Base-by-base conservation (phyloP, 2,329 filamentous ascomycete genomes). In the Metarhizium sp. region DNA sequence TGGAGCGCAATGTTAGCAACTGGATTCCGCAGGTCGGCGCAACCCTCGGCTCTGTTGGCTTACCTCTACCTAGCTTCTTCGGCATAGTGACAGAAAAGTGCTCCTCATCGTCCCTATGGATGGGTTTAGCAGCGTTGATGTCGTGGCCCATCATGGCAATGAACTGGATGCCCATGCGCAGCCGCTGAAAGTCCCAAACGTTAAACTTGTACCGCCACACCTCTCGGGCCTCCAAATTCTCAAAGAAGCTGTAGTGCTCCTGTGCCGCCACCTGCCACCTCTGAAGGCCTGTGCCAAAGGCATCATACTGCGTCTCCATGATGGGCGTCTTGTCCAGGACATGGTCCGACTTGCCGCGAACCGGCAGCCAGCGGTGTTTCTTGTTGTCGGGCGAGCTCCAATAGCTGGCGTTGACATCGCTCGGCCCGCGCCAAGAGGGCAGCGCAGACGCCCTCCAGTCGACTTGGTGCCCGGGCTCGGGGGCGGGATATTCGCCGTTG, bases 151-250 rank as follows among this genome's bases (percentile, higher is more conserved):
- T 73, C 52, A 83, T 73, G 46, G 75, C 77, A 46, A 78, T 69
- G 59, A 84, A 78, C 60, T 81, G 78, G 32, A 78, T 75, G 51
- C 77, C 80, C 61, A 80, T 73, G 30, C 78, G 71, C 52, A 71
- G 69, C 36, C 74, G 77, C n/a, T 77, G 72, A 48, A 78, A 78
- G 54, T 77, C 73, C 68, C 76, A 78, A 34, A 67, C 67, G 57
- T 69, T 66, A 56, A 79, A 80, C 58, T 75, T 76, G 62, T 81
- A 81, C 43, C 66, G 69, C 11, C 68, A 64, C 29, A 79, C 60
- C 47, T 72, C 66, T 32, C 72, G 69, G 43, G 68, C 65, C 62
- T 80, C 77, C 3, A 82, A 68, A 54, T 80, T 77, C 40, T 78
- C 71, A 16, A 82, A 66, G 48, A 77, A 69, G 20, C 73, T 76